These are phyloP conservation scores for Kluyveromyces dobzhanskii DNA, from an alignment of 805 yeast species.

Conservation along the genomic window DNA sequence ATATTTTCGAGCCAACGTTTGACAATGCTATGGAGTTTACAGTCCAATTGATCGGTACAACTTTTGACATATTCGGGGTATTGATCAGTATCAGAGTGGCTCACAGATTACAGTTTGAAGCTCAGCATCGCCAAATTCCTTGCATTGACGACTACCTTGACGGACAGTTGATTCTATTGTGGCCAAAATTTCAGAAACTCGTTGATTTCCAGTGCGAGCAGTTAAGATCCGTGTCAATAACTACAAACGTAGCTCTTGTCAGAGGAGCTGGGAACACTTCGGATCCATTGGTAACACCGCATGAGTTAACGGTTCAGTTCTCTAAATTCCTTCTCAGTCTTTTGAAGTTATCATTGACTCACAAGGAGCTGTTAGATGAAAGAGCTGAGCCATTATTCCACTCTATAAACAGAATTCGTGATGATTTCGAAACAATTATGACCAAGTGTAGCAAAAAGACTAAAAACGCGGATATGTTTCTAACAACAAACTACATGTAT, in stretches of 20 bases:
- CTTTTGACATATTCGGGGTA: slow-evolving; percentile 72
- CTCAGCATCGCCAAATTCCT: slow-evolving; percentile 65
- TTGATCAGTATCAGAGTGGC: slow-evolving; percentile 65
- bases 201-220: slow-evolving; percentile 73
- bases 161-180: slow-evolving; percentile 54
- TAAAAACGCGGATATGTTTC: slow-evolving; percentile 55
- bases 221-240: slow-evolving; percentile 42
- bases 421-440: slow-evolving; percentile 71
- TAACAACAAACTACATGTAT: slow-evolving; percentile 45
- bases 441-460: slow-evolving; percentile 56
- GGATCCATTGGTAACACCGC: slow-evolving; percentile 35
- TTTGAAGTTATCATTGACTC: slow-evolving; percentile 42
- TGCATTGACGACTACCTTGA: slow-evolving; percentile 60
- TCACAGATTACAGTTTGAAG: slow-evolving; percentile 53
- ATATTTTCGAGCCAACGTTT: slow-evolving; percentile 47
- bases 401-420: slow-evolving; percentile 59
- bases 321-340: slow-evolving; percentile 66
- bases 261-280: slow-evolving; percentile 16
- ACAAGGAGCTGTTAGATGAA: slow-evolving; percentile 23
- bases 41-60: slow-evolving; percentile 29
- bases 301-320: slow-evolving; percentile 69
- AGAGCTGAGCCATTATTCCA: slow-evolving; percentile 63
- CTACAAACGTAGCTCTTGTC: slow-evolving; percentile 25
- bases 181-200: slow-evolving; percentile 80
- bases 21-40: slow-evolving; percentile 42